These are phyloP conservation scores for Sarcodon sp. DNA, from an alignment of 768 basidiomycete genomes.

Conservation along the genomic window DNA sequence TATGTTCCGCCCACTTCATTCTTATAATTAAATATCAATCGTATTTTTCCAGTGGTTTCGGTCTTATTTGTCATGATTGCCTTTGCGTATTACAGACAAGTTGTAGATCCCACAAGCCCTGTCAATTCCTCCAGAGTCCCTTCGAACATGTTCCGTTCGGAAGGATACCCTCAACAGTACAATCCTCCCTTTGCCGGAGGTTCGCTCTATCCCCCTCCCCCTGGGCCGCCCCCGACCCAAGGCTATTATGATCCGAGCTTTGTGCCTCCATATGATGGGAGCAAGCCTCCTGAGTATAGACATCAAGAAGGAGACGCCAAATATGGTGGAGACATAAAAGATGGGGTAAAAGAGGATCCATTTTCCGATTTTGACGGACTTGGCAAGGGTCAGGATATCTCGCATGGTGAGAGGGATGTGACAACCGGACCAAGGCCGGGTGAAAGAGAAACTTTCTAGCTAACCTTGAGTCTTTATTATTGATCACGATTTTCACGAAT, in stretches of 20 bases:
- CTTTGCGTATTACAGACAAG: constrained; percentile 65
- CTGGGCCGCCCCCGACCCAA: neutral
- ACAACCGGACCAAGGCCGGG: too few relatives aligned
- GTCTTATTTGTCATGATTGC: constrained; percentile 52
- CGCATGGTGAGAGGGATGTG: too few relatives aligned
- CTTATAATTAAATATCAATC: neutral
- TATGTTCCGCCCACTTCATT: constrained; percentile 20
- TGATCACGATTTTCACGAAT: constrained; percentile 2
- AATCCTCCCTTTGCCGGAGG: constrained; percentile 34
- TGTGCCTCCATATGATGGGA: constrained; percentile 1
- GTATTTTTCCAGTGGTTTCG: constrained; percentile 32
- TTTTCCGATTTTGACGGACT: too few relatives aligned
- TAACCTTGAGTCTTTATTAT: constrained; percentile 2
- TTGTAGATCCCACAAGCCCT: constrained; percentile 51
- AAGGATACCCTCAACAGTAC: constrained; percentile 36
- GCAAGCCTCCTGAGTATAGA: constrained; percentile 4
- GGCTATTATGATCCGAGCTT: neutral
- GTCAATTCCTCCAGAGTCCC: constrained; percentile 36
- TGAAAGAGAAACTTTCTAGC: constrained; percentile 1
- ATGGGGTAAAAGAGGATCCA: too few relatives aligned
- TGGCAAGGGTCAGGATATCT: too few relatives aligned
- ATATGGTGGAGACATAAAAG: too few relatives aligned
- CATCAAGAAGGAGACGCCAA: too few relatives aligned
- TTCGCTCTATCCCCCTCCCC: neutral
- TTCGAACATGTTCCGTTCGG: constrained; percentile 12